These are phyloP conservation scores for Cyathus striatus DNA, from an alignment of 768 basidiomycete genomes.

Conservation along the genomic window DNA sequence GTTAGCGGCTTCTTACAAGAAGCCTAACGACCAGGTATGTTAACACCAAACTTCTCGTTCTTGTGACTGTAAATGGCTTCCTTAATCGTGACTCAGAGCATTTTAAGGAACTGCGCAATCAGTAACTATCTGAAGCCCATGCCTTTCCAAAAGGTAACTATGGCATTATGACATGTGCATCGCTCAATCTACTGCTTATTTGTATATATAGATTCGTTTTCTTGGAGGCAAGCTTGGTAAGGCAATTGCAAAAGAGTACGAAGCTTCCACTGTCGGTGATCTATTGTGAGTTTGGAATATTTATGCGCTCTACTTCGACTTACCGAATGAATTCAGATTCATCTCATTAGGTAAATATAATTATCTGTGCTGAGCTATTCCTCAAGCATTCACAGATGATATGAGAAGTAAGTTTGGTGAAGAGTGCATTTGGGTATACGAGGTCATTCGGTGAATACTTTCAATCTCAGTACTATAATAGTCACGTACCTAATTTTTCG, in stretches of 20 bases:
- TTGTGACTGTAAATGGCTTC: no score
- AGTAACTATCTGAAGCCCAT: constrained; percentile 80
- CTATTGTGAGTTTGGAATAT: constrained; percentile 61
- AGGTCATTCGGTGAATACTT: constrained; percentile 64
- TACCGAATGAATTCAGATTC: constrained; percentile 30
- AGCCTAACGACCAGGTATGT: constrained; percentile 78
- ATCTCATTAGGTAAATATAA: constrained; percentile 49
- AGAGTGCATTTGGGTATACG: constrained; percentile 86
- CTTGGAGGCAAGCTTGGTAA: constrained; percentile 93
- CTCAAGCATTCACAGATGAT: constrained; percentile 45
- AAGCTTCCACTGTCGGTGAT: constrained; percentile 86
- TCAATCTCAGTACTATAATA: neutral
- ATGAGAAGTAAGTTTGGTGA: constrained; percentile 82
- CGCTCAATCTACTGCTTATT: no score
- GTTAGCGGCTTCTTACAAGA: constrained; percentile 89
- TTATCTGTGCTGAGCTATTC: neutral
- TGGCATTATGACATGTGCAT: no score
- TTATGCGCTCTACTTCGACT: neutral
- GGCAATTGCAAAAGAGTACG: constrained; percentile 82
- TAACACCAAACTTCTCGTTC: neutral
- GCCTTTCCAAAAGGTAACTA: constrained; percentile 84
- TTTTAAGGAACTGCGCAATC: constrained; percentile 79
- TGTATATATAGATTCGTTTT: constrained; percentile 71
- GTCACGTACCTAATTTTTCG: constrained; percentile 1
- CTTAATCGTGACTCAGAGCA: no score